Percentiles rank a stretch among this genome's conserved stretches.
Evolutionary conservation across 2,329 filamentous ascomycete species (phyloP).

Genomic region (Diaporthe sp.): DNA sequence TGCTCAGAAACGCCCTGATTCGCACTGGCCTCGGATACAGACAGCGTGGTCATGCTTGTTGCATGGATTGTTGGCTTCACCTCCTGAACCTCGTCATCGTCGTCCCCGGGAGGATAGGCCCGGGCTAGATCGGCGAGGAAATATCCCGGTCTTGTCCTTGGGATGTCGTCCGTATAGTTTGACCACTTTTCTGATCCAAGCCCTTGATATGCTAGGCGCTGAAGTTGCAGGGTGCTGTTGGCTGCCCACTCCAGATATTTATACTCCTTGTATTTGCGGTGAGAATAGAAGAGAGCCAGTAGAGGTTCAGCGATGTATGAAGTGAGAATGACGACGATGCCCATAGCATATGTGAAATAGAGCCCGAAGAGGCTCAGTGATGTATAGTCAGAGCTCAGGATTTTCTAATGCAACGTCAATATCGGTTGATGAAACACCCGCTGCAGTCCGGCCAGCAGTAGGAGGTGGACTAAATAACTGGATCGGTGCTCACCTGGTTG

Average conservation of each 20-base stretch:
- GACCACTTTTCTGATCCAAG: conserved; percentile 22
- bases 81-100: not conserved
- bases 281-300: conserved; percentile 26
- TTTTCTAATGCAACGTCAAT: conserved; percentile 43
- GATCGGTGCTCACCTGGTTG: conserved; percentile 30
- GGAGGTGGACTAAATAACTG: no score
- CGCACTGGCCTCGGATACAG: not conserved
- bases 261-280: conserved; percentile 40
- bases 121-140: conserved; percentile 1
- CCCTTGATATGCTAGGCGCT: conserved; percentile 25
- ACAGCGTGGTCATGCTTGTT: not conserved
- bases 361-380: conserved; percentile 49
- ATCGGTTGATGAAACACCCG: not conserved
- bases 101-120: not conserved
- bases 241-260: conserved; percentile 43
- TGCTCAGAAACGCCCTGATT: not conserved
- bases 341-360: conserved; percentile 43
- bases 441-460: no score
- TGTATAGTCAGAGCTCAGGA: conserved; percentile 41
- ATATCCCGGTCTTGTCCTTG: conserved; percentile 17
- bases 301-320: conserved; percentile 43
- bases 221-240: conserved; percentile 13
- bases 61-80: not conserved
- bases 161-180: not conserved
- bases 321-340: conserved; percentile 40